These are phyloP conservation scores for Podaxis sp. DNA, from an alignment of 768 basidiomycete species.

Conservation along the genomic window DNA sequence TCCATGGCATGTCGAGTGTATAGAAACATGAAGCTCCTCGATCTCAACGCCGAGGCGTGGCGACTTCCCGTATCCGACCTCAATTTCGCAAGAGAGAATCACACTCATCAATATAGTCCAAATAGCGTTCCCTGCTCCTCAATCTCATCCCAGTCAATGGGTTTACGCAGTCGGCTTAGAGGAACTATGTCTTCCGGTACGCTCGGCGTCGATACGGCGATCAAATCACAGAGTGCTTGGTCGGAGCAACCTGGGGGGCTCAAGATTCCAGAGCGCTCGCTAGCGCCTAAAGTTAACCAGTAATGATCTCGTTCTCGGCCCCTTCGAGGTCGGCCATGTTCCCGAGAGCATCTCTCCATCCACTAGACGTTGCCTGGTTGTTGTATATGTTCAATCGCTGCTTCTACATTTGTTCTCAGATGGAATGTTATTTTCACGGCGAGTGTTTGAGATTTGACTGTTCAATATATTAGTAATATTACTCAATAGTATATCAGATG, in stretches of 20 bases:
- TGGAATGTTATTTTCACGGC: too few species aligned
- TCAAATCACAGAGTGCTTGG: neutral
- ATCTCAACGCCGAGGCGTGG: neutral
- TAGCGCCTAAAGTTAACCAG: neutral
- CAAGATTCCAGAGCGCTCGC: neutral
- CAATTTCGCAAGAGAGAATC: neutral
- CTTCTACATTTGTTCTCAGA: too few species aligned
- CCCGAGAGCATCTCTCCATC: neutral
- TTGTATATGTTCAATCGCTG: too few species aligned
- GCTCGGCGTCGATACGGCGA: neutral
- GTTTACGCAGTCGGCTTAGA: neutral
- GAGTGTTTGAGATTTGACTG: too few species aligned
- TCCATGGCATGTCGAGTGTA: constrained; percentile 8
- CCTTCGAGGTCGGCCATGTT: neutral
- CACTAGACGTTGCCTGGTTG: too few species aligned
- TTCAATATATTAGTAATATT: too few species aligned
- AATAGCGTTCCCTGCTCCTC: neutral
- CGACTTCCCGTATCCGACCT: neutral
- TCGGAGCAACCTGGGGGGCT: neutral
- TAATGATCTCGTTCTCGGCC: neutral
- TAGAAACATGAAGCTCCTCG: constrained; percentile 3
- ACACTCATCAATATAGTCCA: neutral
- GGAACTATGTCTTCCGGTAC: neutral
- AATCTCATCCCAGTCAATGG: neutral
- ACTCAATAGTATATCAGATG: too few species aligned